Percentiles rank a stretch among this genome's conserved stretches.
phyloP scores from a whole-genome alignment of 176 grass and related monocot species.

The Rhynchospora tenuis region DNA sequence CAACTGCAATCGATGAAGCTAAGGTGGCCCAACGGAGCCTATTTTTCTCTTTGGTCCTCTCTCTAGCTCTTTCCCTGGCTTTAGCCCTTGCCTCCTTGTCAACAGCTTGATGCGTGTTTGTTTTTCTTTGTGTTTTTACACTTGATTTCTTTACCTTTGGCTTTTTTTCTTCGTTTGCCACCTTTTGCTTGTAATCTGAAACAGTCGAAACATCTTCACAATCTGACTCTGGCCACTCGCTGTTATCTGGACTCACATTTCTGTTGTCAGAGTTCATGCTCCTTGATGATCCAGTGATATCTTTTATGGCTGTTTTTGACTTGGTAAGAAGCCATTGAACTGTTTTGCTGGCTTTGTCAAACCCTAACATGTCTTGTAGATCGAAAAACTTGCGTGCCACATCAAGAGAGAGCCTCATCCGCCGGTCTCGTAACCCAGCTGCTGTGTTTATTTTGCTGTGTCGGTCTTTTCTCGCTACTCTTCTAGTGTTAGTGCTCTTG shows the following conservation, averaged over 20 bases:
- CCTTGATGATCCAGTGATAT: conserved; percentile 36
- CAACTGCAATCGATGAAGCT: conserved; percentile 46
- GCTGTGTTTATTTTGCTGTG: conserved; percentile 96
- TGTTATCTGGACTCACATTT: conserved; percentile 16
- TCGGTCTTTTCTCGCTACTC: conserved; percentile 60
- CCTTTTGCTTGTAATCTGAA: conserved; percentile 49
- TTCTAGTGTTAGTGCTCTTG: neutral
- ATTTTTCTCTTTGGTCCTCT: conserved; percentile 85
- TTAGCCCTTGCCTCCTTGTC: conserved; percentile 68
- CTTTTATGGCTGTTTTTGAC: conserved; percentile 68
- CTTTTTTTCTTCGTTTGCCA: conserved; percentile 36
- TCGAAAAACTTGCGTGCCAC: conserved; percentile 84
- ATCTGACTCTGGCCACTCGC: conserved; percentile 43
- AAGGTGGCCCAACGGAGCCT: conserved; percentile 46
- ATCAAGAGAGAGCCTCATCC: conserved; percentile 88
- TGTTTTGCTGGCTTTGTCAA: conserved; percentile 97
- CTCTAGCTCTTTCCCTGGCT: conserved; percentile 81
- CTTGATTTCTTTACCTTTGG: conserved; percentile 33
- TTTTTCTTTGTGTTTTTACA: conserved; percentile 29
- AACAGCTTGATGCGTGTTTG: conserved; percentile 27
- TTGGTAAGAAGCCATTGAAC: conserved; percentile 84
- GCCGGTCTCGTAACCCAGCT: conserved; percentile 64
- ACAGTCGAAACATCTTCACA: conserved; percentile 59
- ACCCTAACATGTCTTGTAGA: conserved; percentile 87
- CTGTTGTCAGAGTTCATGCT: neutral